Evolutionary conservation across 2,329 filamentous ascomycete genomes (phyloP), one percentile per base, ranked within the genome.

Genomic region (Aspergillus japonicus): DNA sequence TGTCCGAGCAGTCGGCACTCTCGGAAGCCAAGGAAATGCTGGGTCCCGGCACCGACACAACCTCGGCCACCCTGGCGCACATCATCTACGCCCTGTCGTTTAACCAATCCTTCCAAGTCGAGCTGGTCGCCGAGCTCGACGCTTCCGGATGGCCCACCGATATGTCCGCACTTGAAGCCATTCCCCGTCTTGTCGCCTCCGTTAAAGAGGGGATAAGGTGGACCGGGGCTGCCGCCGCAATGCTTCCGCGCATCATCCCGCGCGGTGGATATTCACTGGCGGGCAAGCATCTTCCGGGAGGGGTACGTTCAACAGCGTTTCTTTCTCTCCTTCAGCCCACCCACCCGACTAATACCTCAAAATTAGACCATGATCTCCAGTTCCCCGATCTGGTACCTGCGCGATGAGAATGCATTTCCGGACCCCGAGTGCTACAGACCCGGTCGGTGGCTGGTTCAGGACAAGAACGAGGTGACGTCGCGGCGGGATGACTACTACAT

Each of bases 21-120:
- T 51, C 49, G 5, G 49, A 51, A 51, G 49, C 49, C 19, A 51
- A 51, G n/a, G 49, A 51, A n/a, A 51, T 51, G 49, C 29, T 51
- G 0, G 49, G 49, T 19, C 49, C 49, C 4, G 49, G 49, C n/a
- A 51, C 49, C 10, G 49, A 51, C 3, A 51, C 29, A 1, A 51
- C 26, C 7, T 51, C 49, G 3, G 49, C 29, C 1, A 51, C 49
- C 1, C 49, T 51, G 2, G 49, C 49, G 1, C 29, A 51, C 5
- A 51, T 51, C 2, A 26, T 51, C 4, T 51, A 51, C 29, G 49
- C 29, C 2, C 2, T 51, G 16, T 39, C 49, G 4, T 8, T 51
- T 10, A 39, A 51, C 19, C 26, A 39, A 35, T 1, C 29, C 5
- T 51, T 51, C 4, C 49, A 35, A 31, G 29, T 2, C 0, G 49